phyloP scores from a whole-genome alignment of 2,329 filamentous ascomycete species.

The Nemania abortiva region DNA sequence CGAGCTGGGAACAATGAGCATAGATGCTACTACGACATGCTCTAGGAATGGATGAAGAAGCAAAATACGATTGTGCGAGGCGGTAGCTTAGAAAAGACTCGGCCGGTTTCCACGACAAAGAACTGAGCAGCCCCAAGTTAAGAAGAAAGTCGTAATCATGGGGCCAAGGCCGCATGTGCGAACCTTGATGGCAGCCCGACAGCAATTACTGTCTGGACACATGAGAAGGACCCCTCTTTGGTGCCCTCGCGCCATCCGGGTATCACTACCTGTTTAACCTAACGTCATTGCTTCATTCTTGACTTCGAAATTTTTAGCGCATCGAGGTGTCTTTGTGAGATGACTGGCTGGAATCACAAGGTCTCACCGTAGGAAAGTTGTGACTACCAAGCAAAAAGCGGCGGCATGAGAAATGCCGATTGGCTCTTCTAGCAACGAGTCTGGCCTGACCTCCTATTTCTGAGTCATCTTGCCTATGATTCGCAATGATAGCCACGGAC shows the following conservation, averaged over 20 bases:
- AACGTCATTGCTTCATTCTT: conserved; percentile 7
- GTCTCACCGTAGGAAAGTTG: conserved; percentile 8
- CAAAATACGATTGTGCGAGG: not conserved
- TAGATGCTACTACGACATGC: not conserved
- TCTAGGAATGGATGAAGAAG: not conserved
- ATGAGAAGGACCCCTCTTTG: conserved; percentile 8
- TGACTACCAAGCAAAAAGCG: not conserved
- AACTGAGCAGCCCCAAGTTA: not conserved
- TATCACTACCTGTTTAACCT: not conserved
- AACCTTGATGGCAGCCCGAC: conserved; percentile 32
- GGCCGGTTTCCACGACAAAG: not conserved
- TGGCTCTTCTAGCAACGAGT: conserved; percentile 1
- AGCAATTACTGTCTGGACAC: conserved; percentile 3
- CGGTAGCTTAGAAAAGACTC: not conserved
- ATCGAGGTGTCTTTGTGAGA: conserved; percentile 7
- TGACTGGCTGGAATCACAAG: conserved; percentile 2
- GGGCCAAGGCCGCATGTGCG: conserved; percentile 4
- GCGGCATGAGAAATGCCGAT: not conserved
- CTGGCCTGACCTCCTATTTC: not conserved
- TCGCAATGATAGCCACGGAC: not conserved
- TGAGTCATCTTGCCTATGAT: not conserved
- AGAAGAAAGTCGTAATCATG: no score
- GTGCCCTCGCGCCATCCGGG: conserved; percentile 25
- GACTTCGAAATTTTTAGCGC: not conserved
- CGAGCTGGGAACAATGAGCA: not conserved